Evolutionary conservation across 768 basidiomycete species (phyloP).

Genomic region (Russula compacta): DNA sequence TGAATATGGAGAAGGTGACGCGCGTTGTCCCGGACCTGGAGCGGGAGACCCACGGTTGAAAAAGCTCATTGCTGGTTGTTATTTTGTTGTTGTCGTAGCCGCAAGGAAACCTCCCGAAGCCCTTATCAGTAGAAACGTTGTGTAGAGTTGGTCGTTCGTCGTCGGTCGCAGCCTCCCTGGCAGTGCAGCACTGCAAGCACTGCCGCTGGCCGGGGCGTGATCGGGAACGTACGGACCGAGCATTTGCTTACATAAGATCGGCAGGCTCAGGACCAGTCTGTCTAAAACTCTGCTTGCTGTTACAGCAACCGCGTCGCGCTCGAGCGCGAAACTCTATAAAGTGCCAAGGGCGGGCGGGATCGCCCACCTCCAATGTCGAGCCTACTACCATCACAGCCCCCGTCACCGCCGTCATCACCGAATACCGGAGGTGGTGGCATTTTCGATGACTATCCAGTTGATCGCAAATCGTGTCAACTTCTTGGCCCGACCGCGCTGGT

Average conservation of each 20-base stretch:
- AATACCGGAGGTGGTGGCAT: slow-evolving; percentile 8
- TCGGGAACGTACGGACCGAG: too few relatives aligned
- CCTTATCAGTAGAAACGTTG: too few relatives aligned
- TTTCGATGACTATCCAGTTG: slow-evolving; percentile 32
- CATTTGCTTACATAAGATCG: too few relatives aligned
- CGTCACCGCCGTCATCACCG: neutral
- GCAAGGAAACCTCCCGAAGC: neutral
- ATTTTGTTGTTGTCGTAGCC: too few relatives aligned
- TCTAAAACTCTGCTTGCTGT: too few relatives aligned
- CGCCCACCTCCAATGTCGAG: neutral
- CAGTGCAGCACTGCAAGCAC: too few relatives aligned
- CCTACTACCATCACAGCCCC: neutral
- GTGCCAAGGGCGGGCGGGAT: neutral
- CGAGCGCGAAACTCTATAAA: too few relatives aligned
- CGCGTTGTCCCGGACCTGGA: slow-evolving; percentile 3
- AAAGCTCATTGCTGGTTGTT: slow-evolving; percentile 11
- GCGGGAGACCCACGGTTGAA: slow-evolving; percentile 7
- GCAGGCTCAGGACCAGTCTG: too few relatives aligned
- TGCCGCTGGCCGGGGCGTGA: too few relatives aligned
- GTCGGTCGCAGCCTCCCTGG: too few relatives aligned
- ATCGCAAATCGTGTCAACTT: slow-evolving; percentile 36
- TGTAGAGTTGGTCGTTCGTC: too few relatives aligned
- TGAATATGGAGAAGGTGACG: slow-evolving; percentile 15
- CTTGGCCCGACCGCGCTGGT: slow-evolving; percentile 41
- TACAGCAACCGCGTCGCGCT: too few relatives aligned